phyloP scores from a whole-genome alignment of 306 rosid genomes.

The Psophocarpus tetragonolobus region DNA sequence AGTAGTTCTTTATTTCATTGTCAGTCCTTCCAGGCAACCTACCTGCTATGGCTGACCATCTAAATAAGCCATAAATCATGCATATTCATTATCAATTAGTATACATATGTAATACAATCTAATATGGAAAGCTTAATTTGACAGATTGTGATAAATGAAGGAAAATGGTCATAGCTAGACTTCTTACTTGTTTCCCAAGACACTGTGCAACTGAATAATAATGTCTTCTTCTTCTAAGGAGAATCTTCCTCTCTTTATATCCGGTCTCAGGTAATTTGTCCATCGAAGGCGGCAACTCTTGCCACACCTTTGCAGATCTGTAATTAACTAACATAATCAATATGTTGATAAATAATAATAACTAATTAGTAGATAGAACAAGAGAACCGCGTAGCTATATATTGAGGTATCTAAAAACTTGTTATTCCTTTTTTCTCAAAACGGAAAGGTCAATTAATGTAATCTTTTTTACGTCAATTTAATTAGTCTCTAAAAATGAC shows the following conservation, averaged over 20 bases:
- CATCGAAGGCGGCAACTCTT: conserved; percentile 92
- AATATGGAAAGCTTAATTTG: not conserved
- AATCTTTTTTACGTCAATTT: too few relatives aligned
- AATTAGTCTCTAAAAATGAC: too few relatives aligned
- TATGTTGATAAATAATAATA: not conserved
- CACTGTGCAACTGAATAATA: conserved; percentile 72
- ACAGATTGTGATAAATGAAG: not conserved
- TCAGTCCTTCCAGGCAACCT: conserved; percentile 86
- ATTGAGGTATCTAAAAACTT: not conserved
- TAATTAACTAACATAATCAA: not conserved
- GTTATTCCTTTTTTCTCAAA: not conserved
- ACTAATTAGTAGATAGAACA: not conserved
- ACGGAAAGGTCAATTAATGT: not conserved
- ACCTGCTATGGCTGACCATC: conserved; percentile 88
- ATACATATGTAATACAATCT: not conserved
- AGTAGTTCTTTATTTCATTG: conserved; percentile 83
- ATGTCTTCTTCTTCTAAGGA: conserved; percentile 85
- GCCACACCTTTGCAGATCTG: conserved; percentile 81
- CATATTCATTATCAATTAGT: not conserved
- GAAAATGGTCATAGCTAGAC: not conserved
- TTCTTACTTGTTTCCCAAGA: conserved; percentile 79
- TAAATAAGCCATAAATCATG: conserved; percentile 13
- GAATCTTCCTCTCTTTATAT: conserved; percentile 85
- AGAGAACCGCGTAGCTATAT: not conserved
- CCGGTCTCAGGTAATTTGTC: conserved; percentile 87